Evolutionary conservation across 495 filamentous ascomycete genomes (phyloP), one percentile per base, ranked within the genome.

Genomic region (Cenococcum geophilum): DNA sequence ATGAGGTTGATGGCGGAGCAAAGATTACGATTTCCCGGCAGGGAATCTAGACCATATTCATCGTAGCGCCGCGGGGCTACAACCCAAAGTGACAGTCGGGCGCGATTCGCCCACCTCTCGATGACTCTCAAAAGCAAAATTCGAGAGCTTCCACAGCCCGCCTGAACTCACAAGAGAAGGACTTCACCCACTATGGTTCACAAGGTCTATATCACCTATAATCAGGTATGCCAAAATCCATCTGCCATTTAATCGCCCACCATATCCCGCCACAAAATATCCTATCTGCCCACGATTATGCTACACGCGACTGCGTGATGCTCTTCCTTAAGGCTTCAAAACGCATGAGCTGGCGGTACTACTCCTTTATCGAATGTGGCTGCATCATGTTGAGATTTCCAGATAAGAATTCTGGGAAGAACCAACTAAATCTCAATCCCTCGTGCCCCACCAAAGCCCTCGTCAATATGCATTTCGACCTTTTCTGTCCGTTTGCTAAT

Each of bases 191-290:
- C 72, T 8, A 95, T 96, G 88, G 82, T 89, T 55, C 81, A 92
- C 74, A 96, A 96, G 73, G 74, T 91, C 70, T 97, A 96, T 76
- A 86, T 96, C 73, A 95, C 91, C 60, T 97, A 97, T 74, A 97
- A 96, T 74, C 83, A 96, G 85, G 90, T 92, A 79, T 73, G 81
- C 45, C 18, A 61, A 32, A 35, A 27, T 27, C 57, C n/a, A n/a
- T 35, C 21, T 37, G 1, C 45, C 32, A 36, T 58, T 50, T 34
- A 14, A 16, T 18, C 18, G 11, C 40, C 18, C 18, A 45, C 11
- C 14, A 45, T 45, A 45, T 18, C 4, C 40, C 11, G 1, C 14
- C 4, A 40, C 36, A 40, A 40, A 14, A 40, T 14, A 8, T 40
- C 14, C 40, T 18, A 45, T 14, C 14, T 45, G 12, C 3, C 40